Percentiles rank a stretch among this genome's conserved stretches.
phyloP scores from a whole-genome alignment of 208 protist genomes.

The Borovskyia barvae region DNA sequence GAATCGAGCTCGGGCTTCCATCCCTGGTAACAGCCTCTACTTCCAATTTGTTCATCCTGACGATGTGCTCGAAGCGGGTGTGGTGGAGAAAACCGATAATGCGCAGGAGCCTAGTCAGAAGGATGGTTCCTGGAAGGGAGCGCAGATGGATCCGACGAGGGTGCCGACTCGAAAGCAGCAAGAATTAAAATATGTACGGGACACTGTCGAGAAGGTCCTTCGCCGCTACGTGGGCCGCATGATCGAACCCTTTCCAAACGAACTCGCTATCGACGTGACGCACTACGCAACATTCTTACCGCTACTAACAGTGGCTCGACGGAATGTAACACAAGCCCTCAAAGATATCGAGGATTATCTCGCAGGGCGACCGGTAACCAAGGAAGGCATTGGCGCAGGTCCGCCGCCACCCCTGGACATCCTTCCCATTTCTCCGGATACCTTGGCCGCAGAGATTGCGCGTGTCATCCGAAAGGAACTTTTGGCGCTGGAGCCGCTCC shows the following conservation, averaged over 20 bases:
- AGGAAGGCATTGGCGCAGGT: conserved; percentile 19
- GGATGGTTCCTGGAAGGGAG: not conserved
- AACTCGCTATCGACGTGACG: conserved; percentile 53
- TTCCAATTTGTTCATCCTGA: conserved; percentile 6
- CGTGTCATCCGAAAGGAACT: conserved; percentile 35
- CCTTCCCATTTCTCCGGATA: conserved; percentile 30
- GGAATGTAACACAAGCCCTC: conserved; percentile 33
- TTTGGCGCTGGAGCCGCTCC: conserved; percentile 3
- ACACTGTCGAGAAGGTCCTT: conserved; percentile 27
- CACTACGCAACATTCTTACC: conserved; percentile 41
- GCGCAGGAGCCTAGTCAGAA: not conserved
- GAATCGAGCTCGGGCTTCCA: conserved; percentile 9
- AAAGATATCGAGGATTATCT: conserved; percentile 24
- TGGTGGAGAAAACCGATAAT: not conserved
- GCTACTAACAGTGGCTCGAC: conserved; percentile 18
- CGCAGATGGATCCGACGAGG: not conserved
- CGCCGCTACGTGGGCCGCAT: conserved; percentile 31
- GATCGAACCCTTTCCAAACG: conserved; percentile 35
- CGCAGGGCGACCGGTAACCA: conserved; percentile 10
- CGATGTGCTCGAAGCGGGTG: not conserved
- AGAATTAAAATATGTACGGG: conserved; percentile 11
- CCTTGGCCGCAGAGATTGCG: conserved; percentile 38
- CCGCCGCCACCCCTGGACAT: conserved; percentile 9
- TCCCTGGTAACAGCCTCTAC: not conserved
- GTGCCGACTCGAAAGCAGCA: too few relatives aligned